Evolutionary conservation across 495 filamentous ascomycete genomes (phyloP).

Genomic region (Aspergillus heteromorphus): DNA sequence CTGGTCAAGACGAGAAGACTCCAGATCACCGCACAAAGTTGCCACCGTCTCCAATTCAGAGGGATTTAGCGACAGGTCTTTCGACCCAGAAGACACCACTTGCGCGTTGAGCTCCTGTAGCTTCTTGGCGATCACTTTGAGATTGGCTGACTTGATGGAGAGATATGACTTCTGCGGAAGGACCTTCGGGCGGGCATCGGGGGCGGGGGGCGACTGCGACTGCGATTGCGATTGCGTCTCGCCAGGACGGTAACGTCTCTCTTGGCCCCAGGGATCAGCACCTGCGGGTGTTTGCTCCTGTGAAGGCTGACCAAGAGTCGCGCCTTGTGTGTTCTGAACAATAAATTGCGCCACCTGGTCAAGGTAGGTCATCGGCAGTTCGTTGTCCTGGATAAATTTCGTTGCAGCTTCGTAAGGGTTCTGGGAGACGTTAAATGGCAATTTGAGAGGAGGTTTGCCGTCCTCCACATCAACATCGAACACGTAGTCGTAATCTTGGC

Average conservation of each 20-base stretch:
- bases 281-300: slow-evolving; percentile 38
- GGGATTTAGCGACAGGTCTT: slow-evolving; percentile 68
- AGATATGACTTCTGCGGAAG: slow-evolving; percentile 84
- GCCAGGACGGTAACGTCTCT: slow-evolving; percentile 72
- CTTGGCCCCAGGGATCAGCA: slow-evolving; percentile 71
- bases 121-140: slow-evolving; percentile 66
- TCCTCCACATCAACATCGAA: slow-evolving; percentile 98
- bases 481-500: slow-evolving; percentile 93
- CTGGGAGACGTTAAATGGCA: slow-evolving; percentile 87
- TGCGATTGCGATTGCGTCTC: slow-evolving; percentile 40
- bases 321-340: slow-evolving; percentile 78
- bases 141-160: slow-evolving; percentile 57
- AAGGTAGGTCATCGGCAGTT: slow-evolving; percentile 82
- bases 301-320: slow-evolving; percentile 60
- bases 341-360: slow-evolving; percentile 96
- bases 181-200: slow-evolving; percentile 50
- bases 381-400: slow-evolving; percentile 87
- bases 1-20: slow-evolving; percentile 36
- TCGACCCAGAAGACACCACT: slow-evolving; percentile 61
- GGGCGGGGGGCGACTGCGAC: slow-evolving; percentile 24
- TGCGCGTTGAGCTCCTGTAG: slow-evolving; percentile 64
- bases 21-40: slow-evolving; percentile 51
- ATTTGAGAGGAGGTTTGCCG: slow-evolving; percentile 85
- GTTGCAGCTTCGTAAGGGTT: slow-evolving; percentile 91
- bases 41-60: slow-evolving; percentile 57